phyloP scores from a whole-genome alignment of 139 green algal genomes.

The Bryopsis sp. region DNA sequence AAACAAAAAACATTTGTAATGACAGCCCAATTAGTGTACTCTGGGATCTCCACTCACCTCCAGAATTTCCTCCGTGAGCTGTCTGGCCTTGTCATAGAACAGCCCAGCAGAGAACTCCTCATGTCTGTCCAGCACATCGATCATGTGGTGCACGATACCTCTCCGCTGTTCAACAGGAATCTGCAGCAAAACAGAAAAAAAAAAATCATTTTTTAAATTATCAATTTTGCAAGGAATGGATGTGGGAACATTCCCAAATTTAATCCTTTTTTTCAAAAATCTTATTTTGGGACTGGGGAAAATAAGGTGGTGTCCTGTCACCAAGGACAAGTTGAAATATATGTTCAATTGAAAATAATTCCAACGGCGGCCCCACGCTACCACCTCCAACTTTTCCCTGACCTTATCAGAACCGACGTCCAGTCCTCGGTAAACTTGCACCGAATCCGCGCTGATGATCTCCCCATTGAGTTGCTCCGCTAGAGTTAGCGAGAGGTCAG shows the following conservation, averaged over 20 bases:
- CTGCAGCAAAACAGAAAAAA: slow-evolving; percentile 44
- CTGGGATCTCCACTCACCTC: slow-evolving; percentile 23
- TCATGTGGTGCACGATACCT: slow-evolving; percentile 84
- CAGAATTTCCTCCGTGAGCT: slow-evolving; percentile 62
- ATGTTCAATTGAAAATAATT: too few species aligned
- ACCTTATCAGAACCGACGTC: slow-evolving; percentile 91
- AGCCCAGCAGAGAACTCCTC: slow-evolving; percentile 81
- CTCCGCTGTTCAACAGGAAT: slow-evolving; percentile 36
- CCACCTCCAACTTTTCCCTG: too few species aligned
- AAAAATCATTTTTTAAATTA: too few species aligned
- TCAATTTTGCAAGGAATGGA: too few species aligned
- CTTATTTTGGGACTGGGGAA: background rate
- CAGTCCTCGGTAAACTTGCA: slow-evolving; percentile 84
- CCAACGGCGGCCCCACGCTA: too few species aligned
- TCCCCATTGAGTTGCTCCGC: slow-evolving; percentile 73
- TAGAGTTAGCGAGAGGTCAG: slow-evolving; percentile 60
- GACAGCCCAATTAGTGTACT: too few species aligned
- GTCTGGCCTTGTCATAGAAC: slow-evolving; percentile 59
- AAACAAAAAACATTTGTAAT: slow-evolving; percentile 5
- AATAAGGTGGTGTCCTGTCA: background rate
- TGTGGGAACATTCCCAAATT: too few species aligned
- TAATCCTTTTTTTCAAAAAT: slow-evolving; percentile 8
- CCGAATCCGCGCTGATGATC: slow-evolving; percentile 90
- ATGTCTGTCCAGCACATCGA: slow-evolving; percentile 65
- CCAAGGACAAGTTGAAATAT: too few species aligned